Evolutionary conservation across 768 basidiomycete species (phyloP), one percentile per base, ranked within the genome.

Genomic region (Termitomyces sp.): DNA sequence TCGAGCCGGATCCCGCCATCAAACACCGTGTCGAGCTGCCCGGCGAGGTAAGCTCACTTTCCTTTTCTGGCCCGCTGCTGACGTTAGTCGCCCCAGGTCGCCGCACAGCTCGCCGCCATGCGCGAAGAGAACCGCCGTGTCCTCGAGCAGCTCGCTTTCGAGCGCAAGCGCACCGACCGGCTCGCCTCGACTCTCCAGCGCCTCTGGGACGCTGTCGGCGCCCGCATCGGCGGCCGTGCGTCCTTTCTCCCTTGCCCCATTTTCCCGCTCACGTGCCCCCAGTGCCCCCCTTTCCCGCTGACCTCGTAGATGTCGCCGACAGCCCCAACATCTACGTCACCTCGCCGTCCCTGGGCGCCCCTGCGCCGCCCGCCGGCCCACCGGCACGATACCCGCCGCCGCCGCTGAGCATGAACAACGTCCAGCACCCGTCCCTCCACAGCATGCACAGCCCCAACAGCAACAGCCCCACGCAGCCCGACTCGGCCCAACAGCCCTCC

Each of bases 1-100:
- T 92, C 16, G 90, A 93, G 65, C 89, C 89, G 0, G 90, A 91
- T 73, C 87, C 87, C 4, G 82, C 79, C 12, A 71, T 83, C 55
- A 84, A 84, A 68, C 85, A 87, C 62, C 84, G 89, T 30, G 84
- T 91, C 41, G 90, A 92, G 71, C 79, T 92, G 33, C 91, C 91
- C 2, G 88, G 89, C 6, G 91, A 93, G 78, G 88, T 90, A 67
- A 40, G 5, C 40, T n/a, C 8, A 1, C 20, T 50, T 52, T 47
- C 62, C 59, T 57, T 58, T 47, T 59, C 28, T 55, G 35, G 23
- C 36, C 20, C 61, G 43, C 59, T 50, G 23, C 48, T 48, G n/a
- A 8, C 56, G 23, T 57, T 50, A 47, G 52, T n/a, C 28, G 35
- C 38, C 47, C 28, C 71, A 82, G 81, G 79, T 82, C 20, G 82